phyloP scores from a whole-genome alignment of 1,139 yeast genomes.

The Candida mesenterica region DNA sequence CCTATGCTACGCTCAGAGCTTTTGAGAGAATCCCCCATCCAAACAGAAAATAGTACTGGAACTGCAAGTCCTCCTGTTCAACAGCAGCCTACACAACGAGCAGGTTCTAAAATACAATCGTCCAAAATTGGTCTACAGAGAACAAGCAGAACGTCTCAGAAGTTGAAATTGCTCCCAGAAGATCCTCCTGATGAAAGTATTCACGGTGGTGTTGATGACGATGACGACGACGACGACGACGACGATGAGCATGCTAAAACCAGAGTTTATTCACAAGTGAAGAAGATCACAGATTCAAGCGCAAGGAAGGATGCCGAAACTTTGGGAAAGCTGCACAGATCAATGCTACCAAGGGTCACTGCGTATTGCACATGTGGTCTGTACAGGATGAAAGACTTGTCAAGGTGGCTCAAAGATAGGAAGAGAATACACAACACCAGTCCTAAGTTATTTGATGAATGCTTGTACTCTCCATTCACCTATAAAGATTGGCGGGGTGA shows the following conservation, averaged over 20 bases:
- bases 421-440: slow-evolving; percentile 71
- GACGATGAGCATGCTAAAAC: slow-evolving; percentile 25
- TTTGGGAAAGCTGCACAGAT: slow-evolving; percentile 86
- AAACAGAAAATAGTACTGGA: too few relatives aligned
- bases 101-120: slow-evolving; percentile 31
- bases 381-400: slow-evolving; percentile 81
- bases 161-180: slow-evolving; percentile 82
- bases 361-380: slow-evolving; percentile 96
- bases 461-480: slow-evolving; percentile 86
- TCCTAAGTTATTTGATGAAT: slow-evolving; percentile 90
- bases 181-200: slow-evolving; percentile 50
- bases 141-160: slow-evolving; percentile 84
- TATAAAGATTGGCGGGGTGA: slow-evolving; percentile 72
- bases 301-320: slow-evolving; percentile 95
- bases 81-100: slow-evolving; percentile 4
- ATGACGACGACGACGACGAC: slow-evolving; percentile 32
- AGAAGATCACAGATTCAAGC: slow-evolving; percentile 81
- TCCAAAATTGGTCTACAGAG: slow-evolving; percentile 76
- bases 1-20: slow-evolving; percentile 7
- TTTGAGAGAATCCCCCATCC: background rate
- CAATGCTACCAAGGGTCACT: slow-evolving; percentile 81
- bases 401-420: slow-evolving; percentile 81
- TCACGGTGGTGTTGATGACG: slow-evolving; percentile 23
- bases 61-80: too few relatives aligned
- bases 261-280: slow-evolving; percentile 78